Conservation (phyloP, 1,284 basidiomycete genomes). For the Xerocomus tenax region DNA sequence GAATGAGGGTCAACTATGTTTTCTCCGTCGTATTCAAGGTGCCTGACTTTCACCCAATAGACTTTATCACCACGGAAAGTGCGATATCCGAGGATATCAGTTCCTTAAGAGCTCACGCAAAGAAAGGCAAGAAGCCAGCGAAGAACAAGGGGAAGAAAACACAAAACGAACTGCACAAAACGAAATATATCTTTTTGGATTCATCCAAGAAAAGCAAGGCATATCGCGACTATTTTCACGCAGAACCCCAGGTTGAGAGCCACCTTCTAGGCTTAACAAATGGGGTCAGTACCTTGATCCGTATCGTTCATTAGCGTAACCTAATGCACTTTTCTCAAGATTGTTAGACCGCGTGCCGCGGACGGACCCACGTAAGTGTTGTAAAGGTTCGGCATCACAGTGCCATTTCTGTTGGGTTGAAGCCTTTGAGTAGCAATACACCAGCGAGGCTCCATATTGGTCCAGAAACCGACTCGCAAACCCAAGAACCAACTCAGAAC, state of each 20-base stretch:
- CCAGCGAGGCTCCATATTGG: not conserved
- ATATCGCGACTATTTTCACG: slow-evolving; percentile 63
- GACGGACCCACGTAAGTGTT: slow-evolving; percentile 26
- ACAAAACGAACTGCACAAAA: slow-evolving; percentile 48
- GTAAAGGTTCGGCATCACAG: not conserved
- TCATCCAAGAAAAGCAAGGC: slow-evolving; percentile 36
- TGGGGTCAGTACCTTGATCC: slow-evolving; percentile 36
- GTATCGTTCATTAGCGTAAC: slow-evolving; percentile 1
- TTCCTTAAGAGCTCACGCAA: slow-evolving; percentile 35
- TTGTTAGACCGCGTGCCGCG: slow-evolving; percentile 11
- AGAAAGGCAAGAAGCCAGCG: slow-evolving; percentile 35
- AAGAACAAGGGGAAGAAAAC: slow-evolving; percentile 41
- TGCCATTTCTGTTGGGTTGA: not conserved
- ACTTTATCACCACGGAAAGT: slow-evolving; percentile 50
- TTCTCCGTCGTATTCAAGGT: slow-evolving; percentile 1
- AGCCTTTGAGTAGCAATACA: slow-evolving; percentile 4
- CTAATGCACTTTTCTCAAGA: slow-evolving; percentile 2
- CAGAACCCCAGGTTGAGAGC: slow-evolving; percentile 50
- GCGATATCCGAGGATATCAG: slow-evolving; percentile 46
- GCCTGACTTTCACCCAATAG: slow-evolving; percentile 31
- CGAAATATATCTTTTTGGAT: slow-evolving; percentile 50
- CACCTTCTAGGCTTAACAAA: slow-evolving; percentile 50
- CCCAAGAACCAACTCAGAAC: slow-evolving; percentile 46
- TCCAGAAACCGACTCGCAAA: slow-evolving; percentile 34
- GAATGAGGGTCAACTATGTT: slow-evolving; percentile 46